Percentiles rank a stretch among this genome's conserved stretches.
Evolutionary conservation across 169 alveolate species (phyloP).

Genomic region (Eimeria falciformis): DNA sequence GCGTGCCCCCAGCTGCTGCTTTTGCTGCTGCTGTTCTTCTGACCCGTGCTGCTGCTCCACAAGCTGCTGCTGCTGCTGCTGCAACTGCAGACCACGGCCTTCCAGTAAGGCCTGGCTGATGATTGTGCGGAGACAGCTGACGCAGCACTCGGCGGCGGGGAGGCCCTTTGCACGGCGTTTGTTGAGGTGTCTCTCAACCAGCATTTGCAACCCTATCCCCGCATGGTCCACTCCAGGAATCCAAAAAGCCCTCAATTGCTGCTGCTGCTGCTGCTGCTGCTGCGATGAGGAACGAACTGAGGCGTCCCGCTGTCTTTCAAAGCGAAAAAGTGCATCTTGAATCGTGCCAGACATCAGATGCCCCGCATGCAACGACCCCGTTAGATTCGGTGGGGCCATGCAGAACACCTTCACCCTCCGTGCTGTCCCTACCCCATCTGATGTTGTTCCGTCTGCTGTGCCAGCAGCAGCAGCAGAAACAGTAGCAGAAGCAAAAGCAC

Average conservation of each 20-base stretch:
- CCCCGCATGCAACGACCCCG: constrained; percentile 32
- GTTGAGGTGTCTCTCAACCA: background rate
- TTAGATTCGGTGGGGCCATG: constrained; percentile 29
- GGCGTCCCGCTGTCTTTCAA: background rate
- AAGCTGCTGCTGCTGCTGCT: background rate
- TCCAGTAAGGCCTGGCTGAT: constrained; percentile 1
- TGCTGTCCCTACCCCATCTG: no score
- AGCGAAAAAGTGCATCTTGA: background rate
- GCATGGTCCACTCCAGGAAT: constrained; percentile 20
- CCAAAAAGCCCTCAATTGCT: background rate
- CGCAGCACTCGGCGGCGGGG: constrained; percentile 5
- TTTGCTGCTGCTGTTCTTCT: background rate
- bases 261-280: constrained; percentile 4
- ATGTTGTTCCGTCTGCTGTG: background rate
- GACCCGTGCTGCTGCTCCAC: background rate
- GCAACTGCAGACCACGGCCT: background rate
- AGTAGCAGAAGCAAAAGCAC: background rate
- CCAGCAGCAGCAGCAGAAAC: background rate
- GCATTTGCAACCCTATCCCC: background rate
- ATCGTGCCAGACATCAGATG: background rate
- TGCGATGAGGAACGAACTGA: background rate
- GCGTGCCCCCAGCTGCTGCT: background rate
- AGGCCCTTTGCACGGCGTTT: background rate
- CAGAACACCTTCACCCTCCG: no score
- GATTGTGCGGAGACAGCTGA: background rate